Percentiles rank a stretch among this genome's conserved stretches.
These are phyloP conservation scores for Brettanomyces nanus DNA, from an alignment of 805 yeast species.

Conservation along the genomic window DNA sequence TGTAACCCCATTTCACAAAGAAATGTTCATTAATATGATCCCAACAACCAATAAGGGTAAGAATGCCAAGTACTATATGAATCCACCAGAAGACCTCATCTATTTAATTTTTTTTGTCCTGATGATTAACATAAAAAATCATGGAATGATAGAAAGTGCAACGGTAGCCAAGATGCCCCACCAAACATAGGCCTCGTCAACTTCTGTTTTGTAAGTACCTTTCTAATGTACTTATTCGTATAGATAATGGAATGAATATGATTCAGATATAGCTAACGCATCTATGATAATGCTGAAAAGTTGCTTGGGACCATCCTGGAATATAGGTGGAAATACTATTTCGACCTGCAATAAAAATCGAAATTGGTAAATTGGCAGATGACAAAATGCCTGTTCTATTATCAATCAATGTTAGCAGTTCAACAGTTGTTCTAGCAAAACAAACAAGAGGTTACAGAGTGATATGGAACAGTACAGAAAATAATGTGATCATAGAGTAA, in stretches of 20 bases:
- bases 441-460: not conserved
- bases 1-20: conserved; percentile 14
- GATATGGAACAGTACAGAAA: conserved; percentile 8
- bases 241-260: conserved; percentile 26
- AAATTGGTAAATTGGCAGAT: conserved; percentile 27
- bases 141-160: conserved; percentile 31
- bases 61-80: conserved; percentile 46
- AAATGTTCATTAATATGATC: conserved; percentile 31
- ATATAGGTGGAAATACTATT: conserved; percentile 33
- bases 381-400: conserved; percentile 29
- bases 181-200: conserved; percentile 3
- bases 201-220: not conserved
- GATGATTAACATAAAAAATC: conserved; percentile 39
- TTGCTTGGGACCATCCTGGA: conserved; percentile 31
- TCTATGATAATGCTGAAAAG: conserved; percentile 47
- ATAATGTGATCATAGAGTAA: conserved; percentile 4
- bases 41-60: conserved; percentile 46
- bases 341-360: conserved; percentile 35
- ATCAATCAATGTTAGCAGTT: conserved; percentile 4
- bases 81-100: conserved; percentile 50
- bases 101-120: conserved; percentile 37
- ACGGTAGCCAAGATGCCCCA: conserved; percentile 30
- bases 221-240: conserved; percentile 11
- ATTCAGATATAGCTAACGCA: conserved; percentile 49
- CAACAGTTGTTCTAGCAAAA: not conserved